A percentile compares a stretch with the other conserved stretches of the same genome.
Conservation (phyloP, 2,329 filamentous ascomycete species). For the Periglandula ipomoeae region DNA sequence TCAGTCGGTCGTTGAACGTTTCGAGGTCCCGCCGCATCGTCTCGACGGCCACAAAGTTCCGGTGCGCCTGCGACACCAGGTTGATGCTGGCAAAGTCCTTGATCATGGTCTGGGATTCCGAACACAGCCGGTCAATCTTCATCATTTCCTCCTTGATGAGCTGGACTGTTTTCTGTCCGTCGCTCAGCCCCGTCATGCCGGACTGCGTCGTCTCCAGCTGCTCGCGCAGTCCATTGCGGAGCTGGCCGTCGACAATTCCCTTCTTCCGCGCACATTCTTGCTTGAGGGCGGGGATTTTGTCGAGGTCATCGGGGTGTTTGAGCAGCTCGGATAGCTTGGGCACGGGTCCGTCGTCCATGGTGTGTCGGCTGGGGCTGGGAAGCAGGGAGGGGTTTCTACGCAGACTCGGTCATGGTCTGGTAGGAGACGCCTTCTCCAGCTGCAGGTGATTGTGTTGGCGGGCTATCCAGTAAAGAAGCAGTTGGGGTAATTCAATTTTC, state of each 20-base stretch:
- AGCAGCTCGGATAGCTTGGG: constrained; percentile 88
- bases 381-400: constrained; percentile 8
- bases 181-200: constrained; percentile 80
- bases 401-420: constrained; percentile 13
- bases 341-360: constrained; percentile 49
- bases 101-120: constrained; percentile 95
- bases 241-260: constrained; percentile 77
- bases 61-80: constrained; percentile 83
- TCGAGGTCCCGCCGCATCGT: constrained; percentile 88
- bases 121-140: constrained; percentile 95
- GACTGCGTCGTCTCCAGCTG: constrained; percentile 91
- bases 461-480: too few relatives aligned
- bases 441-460: background rate
- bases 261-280: constrained; percentile 94
- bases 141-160: constrained; percentile 97
- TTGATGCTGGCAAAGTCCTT: constrained; percentile 93
- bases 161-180: constrained; percentile 85
- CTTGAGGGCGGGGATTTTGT: constrained; percentile 87
- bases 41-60: constrained; percentile 91
- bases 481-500: too few relatives aligned
- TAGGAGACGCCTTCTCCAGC: constrained; percentile 1
- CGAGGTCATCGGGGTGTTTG: constrained; percentile 90
- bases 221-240: constrained; percentile 78
- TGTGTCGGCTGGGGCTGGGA: constrained; percentile 8
- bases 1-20: constrained; percentile 71